Conservation (phyloP, 108 stramenopile species). For the Cyclotella kingstonii region DNA sequence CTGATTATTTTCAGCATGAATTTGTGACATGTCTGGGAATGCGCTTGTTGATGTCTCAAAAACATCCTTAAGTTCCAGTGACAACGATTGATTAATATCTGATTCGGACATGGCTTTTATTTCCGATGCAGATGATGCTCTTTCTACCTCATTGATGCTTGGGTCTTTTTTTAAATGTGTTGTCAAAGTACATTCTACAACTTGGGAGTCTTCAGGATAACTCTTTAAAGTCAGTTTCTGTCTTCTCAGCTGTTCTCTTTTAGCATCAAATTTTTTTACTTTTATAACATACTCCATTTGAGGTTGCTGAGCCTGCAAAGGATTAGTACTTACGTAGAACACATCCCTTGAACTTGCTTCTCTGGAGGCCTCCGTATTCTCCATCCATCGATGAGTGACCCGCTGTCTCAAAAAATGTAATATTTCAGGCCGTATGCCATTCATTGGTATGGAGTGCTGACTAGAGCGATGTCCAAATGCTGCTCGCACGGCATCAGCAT, state of each 20-base stretch:
- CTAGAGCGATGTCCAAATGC: no score
- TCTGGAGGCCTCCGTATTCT: conserved; percentile 30
- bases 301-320: conserved; percentile 1
- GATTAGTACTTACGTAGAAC: conserved; percentile 1
- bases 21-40: conserved; percentile 8
- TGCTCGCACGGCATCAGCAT: conserved; percentile 19
- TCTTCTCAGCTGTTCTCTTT: conserved; percentile 13
- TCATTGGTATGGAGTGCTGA: no score
- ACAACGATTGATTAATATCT: no score
- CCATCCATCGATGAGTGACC: conserved; percentile 33
- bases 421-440: no score
- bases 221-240: background rate
- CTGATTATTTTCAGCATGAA: background rate
- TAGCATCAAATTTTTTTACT: conserved; percentile 38
- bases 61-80: no score
- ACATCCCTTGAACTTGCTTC: conserved; percentile 16
- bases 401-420: no score
- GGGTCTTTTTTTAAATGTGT: no score
- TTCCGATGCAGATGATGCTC: background rate
- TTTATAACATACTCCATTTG: conserved; percentile 43
- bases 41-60: no score
- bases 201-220: conserved; percentile 1
- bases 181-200: no score
- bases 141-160: background rate
- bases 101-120: no score